Conservation (phyloP, 139 green algal species). For the Asterochloris erici region DNA sequence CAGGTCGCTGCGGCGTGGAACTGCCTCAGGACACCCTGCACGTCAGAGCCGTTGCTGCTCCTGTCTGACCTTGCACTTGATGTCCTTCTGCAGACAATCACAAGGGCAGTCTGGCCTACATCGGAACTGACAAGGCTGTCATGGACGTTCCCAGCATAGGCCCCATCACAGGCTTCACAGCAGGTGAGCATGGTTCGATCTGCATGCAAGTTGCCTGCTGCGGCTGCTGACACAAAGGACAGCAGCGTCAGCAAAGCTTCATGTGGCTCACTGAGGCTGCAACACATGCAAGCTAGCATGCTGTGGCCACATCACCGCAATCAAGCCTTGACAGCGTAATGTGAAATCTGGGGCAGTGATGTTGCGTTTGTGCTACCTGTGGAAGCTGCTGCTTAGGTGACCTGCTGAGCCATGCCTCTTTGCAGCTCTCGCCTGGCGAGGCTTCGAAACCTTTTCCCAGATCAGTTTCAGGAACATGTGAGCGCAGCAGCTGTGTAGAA, state of each 20-base stretch:
- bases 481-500: too few relatives aligned
- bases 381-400: background rate
- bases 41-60: background rate
- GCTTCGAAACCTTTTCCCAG: constrained; percentile 81
- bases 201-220: background rate
- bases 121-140: constrained; percentile 81
- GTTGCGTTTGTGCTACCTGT: too few relatives aligned
- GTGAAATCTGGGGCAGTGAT: too few relatives aligned
- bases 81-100: constrained; percentile 63
- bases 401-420: background rate
- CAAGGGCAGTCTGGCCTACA: constrained; percentile 82
- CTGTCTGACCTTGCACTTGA: background rate
- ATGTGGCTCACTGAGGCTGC: background rate
- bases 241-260: background rate
- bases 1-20: too few relatives aligned
- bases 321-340: too few relatives aligned
- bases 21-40: background rate
- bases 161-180: constrained; percentile 16
- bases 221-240: background rate
- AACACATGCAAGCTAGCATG: background rate
- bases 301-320: background rate
- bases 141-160: constrained; percentile 73
- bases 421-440: constrained; percentile 80
- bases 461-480: constrained; percentile 68
- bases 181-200: constrained; percentile 1